Percentiles rank a stretch among this genome's conserved stretches.
Conservation (phyloP, 1,284 basidiomycete species). For the Naganishia albida region DNA sequence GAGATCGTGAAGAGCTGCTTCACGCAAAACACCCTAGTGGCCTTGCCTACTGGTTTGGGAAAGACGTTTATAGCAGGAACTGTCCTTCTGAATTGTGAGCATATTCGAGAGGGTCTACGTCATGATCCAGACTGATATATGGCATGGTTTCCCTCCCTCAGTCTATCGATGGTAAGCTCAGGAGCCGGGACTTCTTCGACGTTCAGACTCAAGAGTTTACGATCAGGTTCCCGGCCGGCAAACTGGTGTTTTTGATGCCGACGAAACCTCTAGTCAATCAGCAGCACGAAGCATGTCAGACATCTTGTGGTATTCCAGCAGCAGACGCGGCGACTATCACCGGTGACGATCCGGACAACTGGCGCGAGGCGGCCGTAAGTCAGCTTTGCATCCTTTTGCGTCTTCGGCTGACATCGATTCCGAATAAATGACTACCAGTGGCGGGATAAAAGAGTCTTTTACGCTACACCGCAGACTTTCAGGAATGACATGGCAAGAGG, state of each 20-base stretch:
- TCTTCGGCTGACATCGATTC: background rate
- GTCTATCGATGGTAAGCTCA: constrained; percentile 3
- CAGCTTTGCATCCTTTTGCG: background rate
- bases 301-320: constrained; percentile 90
- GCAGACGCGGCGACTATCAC: constrained; percentile 83
- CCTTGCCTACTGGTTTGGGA: constrained; percentile 92
- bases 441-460: constrained; percentile 81
- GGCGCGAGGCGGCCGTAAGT: constrained; percentile 62
- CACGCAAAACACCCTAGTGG: constrained; percentile 91
- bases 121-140: background rate
- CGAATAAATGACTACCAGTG: constrained; percentile 39
- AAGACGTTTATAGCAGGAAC: constrained; percentile 99
- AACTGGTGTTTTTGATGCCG: constrained; percentile 93
- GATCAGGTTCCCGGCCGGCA: constrained; percentile 80
- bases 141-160: background rate
- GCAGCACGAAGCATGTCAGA: constrained; percentile 90
- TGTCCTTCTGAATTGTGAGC: constrained; percentile 88
- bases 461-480: constrained; percentile 97
- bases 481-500: constrained; percentile 79
- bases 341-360: constrained; percentile 62
- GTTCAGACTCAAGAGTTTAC: background rate
- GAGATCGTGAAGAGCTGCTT: constrained; percentile 87
- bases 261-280: constrained; percentile 94
- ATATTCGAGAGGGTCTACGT: background rate
- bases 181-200: background rate